Conservation (phyloP, 2,329 filamentous ascomycete species). For the Fusarium sublunatum region DNA sequence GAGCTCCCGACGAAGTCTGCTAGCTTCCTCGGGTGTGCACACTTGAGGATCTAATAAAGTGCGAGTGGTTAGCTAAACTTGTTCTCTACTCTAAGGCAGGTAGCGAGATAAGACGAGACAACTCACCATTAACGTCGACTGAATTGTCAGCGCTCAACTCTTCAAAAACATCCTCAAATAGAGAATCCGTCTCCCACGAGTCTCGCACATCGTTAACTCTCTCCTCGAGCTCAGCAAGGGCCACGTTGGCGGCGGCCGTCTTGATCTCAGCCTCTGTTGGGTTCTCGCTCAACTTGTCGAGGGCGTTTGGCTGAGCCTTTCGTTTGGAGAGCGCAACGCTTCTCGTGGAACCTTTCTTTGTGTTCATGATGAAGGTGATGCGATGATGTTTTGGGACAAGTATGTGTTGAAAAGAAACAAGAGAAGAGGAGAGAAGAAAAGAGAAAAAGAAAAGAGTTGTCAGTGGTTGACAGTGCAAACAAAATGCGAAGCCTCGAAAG, state of each 20-base stretch:
- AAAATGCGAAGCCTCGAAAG: slow-evolving; percentile 15
- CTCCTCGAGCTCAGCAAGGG: slow-evolving; percentile 61
- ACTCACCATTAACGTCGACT: slow-evolving; percentile 58
- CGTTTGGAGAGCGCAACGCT: slow-evolving; percentile 49
- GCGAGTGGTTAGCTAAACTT: slow-evolving; percentile 11
- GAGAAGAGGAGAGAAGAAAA: not conserved
- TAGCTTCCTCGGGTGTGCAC: slow-evolving; percentile 76
- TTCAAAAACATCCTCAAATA: slow-evolving; percentile 72
- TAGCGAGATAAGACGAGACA: slow-evolving; percentile 29
- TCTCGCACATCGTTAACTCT: slow-evolving; percentile 63
- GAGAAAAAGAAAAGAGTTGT: not conserved
- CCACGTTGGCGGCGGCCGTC: slow-evolving; percentile 51
- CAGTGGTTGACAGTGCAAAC: slow-evolving; percentile 6
- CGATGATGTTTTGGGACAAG: not conserved
- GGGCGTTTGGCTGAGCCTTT: slow-evolving; percentile 52
- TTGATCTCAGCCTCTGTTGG: slow-evolving; percentile 53
- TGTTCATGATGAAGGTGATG: slow-evolving; percentile 43
- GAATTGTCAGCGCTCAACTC: slow-evolving; percentile 66
- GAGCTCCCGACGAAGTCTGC: slow-evolving; percentile 75
- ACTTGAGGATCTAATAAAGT: slow-evolving; percentile 56
- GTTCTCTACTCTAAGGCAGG: no score
- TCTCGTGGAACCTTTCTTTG: slow-evolving; percentile 48
- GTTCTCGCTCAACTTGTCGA: slow-evolving; percentile 50
- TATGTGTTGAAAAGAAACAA: not conserved
- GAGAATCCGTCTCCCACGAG: slow-evolving; percentile 72